phyloP scores from a whole-genome alignment of 2,329 filamentous ascomycete genomes.

The Penicillium expansum region DNA sequence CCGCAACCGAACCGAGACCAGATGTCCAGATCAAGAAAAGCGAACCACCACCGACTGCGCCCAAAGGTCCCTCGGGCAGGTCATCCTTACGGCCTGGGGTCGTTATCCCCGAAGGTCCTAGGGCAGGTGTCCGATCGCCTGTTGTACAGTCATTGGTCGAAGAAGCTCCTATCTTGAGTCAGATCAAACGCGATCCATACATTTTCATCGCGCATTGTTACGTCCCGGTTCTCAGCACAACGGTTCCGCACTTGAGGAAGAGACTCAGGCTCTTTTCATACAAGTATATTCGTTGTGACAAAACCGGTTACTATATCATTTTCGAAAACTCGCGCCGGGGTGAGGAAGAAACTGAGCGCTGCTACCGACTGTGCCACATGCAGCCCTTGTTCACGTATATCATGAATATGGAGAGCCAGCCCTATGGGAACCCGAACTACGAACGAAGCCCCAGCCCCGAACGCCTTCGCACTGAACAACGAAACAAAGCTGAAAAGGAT shows the following conservation, averaged over 20 bases:
- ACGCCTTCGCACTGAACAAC: constrained; percentile 46
- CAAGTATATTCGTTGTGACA: constrained; percentile 78
- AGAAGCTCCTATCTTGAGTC: constrained; percentile 62
- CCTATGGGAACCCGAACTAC: constrained; percentile 64
- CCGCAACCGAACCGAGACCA: constrained; percentile 30
- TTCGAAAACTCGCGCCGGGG: constrained; percentile 77
- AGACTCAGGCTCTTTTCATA: constrained; percentile 79
- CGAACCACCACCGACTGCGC: constrained; percentile 76
- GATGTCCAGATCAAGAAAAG: constrained; percentile 47
- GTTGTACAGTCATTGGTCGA: constrained; percentile 57
- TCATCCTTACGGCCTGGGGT: constrained; percentile 36
- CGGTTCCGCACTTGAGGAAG: constrained; percentile 85
- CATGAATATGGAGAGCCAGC: constrained; percentile 85
- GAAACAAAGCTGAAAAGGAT: constrained; percentile 64
- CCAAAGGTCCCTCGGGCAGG: constrained; percentile 73
- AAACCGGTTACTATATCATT: constrained; percentile 84
- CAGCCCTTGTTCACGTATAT: constrained; percentile 86
- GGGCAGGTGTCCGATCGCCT: constrained; percentile 35
- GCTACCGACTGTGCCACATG: constrained; percentile 74
- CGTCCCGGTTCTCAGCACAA: constrained; percentile 82
- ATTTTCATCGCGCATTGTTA: constrained; percentile 84
- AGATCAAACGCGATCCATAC: constrained; percentile 77
- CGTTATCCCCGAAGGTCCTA: constrained; percentile 40
- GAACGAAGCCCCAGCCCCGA: constrained; percentile 50
- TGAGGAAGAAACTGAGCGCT: constrained; percentile 76